Base-by-base conservation (phyloP, 306 rosid genomes). In the Macrotyloma uniflorum region DNA sequence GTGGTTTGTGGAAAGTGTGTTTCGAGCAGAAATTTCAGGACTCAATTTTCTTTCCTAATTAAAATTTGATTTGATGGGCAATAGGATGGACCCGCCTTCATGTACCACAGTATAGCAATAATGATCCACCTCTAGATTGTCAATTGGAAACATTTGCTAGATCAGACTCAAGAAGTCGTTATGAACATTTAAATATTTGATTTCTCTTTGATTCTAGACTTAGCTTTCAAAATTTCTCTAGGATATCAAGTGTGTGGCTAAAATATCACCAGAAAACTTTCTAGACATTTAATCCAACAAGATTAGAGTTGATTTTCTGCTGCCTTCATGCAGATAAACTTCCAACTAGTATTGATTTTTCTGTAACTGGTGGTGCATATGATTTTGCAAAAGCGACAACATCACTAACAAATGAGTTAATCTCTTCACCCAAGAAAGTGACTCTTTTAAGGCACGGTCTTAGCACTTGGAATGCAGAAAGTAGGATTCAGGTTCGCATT, bases 401-500 rank as follows among this genome's bases (percentile, higher is more conserved):
- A 49, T 88, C 97, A 45, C 85, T 91, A 40, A 89, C 91, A 26
- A 76, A 79, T 19, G 75, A 79, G 70, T 82, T 87, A 13, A 77
- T 89, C 67, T 80, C 88, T 18, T 80, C 91, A 35, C 38, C 89
- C 10, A 92, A 92, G 95, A 92, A 79, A 71, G 97, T 92, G 1
- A 92, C 78, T 59, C 91, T 88, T 65, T 46, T 90, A 64, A 84
- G 93, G 77, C 95, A 87, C 76, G 95, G 92, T 45, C 89, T 92
- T 58, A 90, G 92, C 88, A 79, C 91, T 74, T 92, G 97, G 95
- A 92, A 88, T 70, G 86, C 87, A 53, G 95, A 88, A 78, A 86
- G 95, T 74, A 85, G 87, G 83, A 81, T 92, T 75, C 95, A 90
- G 93, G 95, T 84, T 77, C 67, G 77, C 11, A 35, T 65, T 80